A percentile compares a stretch with the other conserved stretches of the same genome.
These are phyloP conservation scores for Solanum appendiculatum DNA, from an alignment of 257 asterid species.

Conservation along the genomic window DNA sequence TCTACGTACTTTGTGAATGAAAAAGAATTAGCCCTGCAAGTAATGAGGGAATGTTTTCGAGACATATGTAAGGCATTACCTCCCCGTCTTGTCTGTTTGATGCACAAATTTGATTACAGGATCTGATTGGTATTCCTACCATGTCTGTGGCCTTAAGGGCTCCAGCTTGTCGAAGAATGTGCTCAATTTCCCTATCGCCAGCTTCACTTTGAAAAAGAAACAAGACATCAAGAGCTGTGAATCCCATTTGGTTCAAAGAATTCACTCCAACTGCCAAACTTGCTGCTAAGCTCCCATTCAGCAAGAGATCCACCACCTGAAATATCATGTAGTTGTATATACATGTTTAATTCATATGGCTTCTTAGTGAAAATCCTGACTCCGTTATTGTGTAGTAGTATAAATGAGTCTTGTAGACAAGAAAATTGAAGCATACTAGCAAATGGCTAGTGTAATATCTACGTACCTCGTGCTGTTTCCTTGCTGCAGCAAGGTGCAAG, in stretches of 20 bases:
- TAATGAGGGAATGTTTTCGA: not conserved
- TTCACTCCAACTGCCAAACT: slow-evolving; percentile 24
- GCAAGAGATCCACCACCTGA: slow-evolving; percentile 30
- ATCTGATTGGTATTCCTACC: not conserved
- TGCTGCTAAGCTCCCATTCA: slow-evolving; percentile 9
- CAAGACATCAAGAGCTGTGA: slow-evolving; percentile 35
- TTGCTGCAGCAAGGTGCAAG: slow-evolving; percentile 21
- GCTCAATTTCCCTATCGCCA: slow-evolving; percentile 11
- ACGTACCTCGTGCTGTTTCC: slow-evolving; percentile 39
- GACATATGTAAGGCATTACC: not conserved
- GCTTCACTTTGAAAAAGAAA: not conserved
- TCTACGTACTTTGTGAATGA: not conserved
- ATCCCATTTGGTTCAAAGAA: slow-evolving; percentile 23
- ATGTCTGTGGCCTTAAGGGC: not conserved
- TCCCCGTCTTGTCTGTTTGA: not conserved
- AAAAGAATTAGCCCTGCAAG: not conserved
- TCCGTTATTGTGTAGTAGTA: not conserved
- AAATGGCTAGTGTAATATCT: not conserved
- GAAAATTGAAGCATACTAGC: not conserved
- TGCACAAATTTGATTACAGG: not conserved
- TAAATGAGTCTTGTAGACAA: not conserved
- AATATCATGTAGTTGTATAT: not conserved
- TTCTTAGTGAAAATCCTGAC: not conserved
- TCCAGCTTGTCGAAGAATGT: slow-evolving; percentile 2
- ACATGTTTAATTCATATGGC: not conserved